A percentile compares a stretch with the other conserved stretches of the same genome.
phyloP scores from a whole-genome alignment of 169 alveolate genomes.

The Eimeria zaria region DNA sequence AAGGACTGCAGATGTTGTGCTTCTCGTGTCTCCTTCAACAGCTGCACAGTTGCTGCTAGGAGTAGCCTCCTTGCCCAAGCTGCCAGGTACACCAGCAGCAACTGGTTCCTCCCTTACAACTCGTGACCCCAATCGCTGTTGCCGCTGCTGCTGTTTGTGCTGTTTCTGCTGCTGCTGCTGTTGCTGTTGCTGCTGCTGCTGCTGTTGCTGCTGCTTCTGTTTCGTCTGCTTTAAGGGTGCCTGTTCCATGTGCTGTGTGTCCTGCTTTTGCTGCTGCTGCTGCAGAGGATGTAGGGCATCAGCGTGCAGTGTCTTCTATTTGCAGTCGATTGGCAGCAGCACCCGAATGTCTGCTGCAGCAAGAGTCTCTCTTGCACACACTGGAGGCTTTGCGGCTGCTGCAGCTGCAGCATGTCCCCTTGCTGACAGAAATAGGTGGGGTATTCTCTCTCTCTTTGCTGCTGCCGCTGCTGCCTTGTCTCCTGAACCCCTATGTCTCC shows the following conservation, averaged over 20 bases:
- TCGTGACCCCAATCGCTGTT: too few relatives aligned
- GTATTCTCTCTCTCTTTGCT: not conserved
- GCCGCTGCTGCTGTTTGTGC: slow-evolving; percentile 3
- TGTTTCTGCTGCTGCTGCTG: not conserved
- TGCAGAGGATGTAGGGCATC: slow-evolving; percentile 15
- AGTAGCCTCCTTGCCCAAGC: slow-evolving; percentile 19
- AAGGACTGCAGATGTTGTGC: slow-evolving; percentile 23
- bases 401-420: slow-evolving; percentile 35
- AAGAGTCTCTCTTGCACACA: not conserved
- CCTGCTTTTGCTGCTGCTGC: not conserved
- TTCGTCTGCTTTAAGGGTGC: too few relatives aligned
- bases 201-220: not conserved
- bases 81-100: slow-evolving; percentile 25
- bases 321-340: slow-evolving; percentile 35
- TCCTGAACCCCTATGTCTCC: not conserved
- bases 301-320: slow-evolving; percentile 1
- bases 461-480: not conserved
- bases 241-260: too few relatives aligned
- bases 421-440: slow-evolving; percentile 50
- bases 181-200: not conserved
- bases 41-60: slow-evolving; percentile 53
- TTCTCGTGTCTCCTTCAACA: slow-evolving; percentile 23
- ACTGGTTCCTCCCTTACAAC: not conserved
- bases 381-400: slow-evolving; percentile 55
- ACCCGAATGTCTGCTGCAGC: slow-evolving; percentile 21